Evolutionary conservation across 2,329 filamentous ascomycete species (phyloP).

Genomic region (Talaromyces sp.): DNA sequence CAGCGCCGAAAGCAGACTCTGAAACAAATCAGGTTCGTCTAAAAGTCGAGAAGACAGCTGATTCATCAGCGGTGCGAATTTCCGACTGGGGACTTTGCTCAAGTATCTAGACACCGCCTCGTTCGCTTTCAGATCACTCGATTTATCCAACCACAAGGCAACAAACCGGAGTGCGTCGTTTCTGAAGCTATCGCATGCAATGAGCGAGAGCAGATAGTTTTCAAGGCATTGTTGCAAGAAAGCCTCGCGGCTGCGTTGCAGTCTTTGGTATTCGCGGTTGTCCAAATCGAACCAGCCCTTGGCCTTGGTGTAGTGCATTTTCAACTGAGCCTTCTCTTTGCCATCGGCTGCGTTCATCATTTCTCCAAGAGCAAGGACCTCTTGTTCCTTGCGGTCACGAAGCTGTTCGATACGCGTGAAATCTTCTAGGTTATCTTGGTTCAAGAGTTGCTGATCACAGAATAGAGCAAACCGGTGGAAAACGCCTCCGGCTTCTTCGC

Average conservation of each 20-base stretch:
- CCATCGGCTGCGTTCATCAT: constrained; percentile 47
- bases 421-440: constrained; percentile 77
- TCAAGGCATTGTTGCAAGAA: constrained; percentile 86
- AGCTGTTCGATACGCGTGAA: constrained; percentile 73
- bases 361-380: constrained; percentile 67
- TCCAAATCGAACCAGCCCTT: constrained; percentile 88
- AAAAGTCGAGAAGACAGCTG: constrained; percentile 91
- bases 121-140: constrained; percentile 71
- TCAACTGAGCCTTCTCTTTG: constrained; percentile 53
- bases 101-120: constrained; percentile 67
- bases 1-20: constrained; percentile 65
- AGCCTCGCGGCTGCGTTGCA: constrained; percentile 69
- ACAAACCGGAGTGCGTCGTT: constrained; percentile 89
- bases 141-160: constrained; percentile 87
- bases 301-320: constrained; percentile 63
- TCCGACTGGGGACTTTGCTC: constrained; percentile 72
- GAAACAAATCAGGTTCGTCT: constrained; percentile 64
- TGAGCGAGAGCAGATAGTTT: constrained; percentile 83
- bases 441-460: constrained; percentile 89
- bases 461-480: constrained; percentile 94
- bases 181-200: constrained; percentile 80
- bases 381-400: constrained; percentile 72
- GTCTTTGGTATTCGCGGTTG: constrained; percentile 74
- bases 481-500: constrained; percentile 74
- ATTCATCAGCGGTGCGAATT: constrained; percentile 91